Evolutionary conservation across 139 green algal genomes (phyloP).

Genomic region (Picochlorum sp.): DNA sequence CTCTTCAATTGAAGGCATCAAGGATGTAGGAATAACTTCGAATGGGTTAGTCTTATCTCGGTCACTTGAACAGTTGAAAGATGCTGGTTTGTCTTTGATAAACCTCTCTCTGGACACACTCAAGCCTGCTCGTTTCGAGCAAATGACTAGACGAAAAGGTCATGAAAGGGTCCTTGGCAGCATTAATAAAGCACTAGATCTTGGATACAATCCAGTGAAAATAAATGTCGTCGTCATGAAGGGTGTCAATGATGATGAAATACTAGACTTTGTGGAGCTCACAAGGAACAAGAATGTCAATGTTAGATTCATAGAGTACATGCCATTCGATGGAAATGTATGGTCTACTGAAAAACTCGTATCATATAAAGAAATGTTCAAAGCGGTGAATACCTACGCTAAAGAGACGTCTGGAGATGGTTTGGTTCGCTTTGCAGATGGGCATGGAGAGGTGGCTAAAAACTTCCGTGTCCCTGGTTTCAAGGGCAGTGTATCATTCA

Average conservation of each 20-base stretch:
- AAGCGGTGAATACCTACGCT: not conserved
- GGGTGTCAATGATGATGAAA: constrained; percentile 94
- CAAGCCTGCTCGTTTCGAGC: constrained; percentile 73
- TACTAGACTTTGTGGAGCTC: constrained; percentile 88
- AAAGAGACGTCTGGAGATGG: not conserved
- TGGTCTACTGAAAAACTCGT: constrained; percentile 85
- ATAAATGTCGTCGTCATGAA: constrained; percentile 97
- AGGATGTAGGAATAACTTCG: constrained; percentile 78
- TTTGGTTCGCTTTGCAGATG: constrained; percentile 34
- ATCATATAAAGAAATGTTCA: constrained; percentile 59
- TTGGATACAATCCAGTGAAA: constrained; percentile 82
- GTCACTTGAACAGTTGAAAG: constrained; percentile 51
- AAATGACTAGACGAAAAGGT: constrained; percentile 74
- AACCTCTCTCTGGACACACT: constrained; percentile 97
- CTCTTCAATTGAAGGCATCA: constrained; percentile 47
- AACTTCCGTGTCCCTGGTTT: constrained; percentile 79
- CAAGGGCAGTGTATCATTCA: constrained; percentile 80
- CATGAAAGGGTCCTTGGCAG: constrained; percentile 65
- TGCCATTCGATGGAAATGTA: constrained; percentile 99
- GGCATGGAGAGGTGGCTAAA: constrained; percentile 79
- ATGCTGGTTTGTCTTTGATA: constrained; percentile 69
- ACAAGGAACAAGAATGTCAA: constrained; percentile 79
- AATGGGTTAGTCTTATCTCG: constrained; percentile 83
- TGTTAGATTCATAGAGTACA: constrained; percentile 99
- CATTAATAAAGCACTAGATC: constrained; percentile 63